A percentile compares a stretch with the other conserved stretches of the same genome.
phyloP scores from a whole-genome alignment of 1,284 basidiomycete genomes.

The Ganoderma resinaceum region DNA sequence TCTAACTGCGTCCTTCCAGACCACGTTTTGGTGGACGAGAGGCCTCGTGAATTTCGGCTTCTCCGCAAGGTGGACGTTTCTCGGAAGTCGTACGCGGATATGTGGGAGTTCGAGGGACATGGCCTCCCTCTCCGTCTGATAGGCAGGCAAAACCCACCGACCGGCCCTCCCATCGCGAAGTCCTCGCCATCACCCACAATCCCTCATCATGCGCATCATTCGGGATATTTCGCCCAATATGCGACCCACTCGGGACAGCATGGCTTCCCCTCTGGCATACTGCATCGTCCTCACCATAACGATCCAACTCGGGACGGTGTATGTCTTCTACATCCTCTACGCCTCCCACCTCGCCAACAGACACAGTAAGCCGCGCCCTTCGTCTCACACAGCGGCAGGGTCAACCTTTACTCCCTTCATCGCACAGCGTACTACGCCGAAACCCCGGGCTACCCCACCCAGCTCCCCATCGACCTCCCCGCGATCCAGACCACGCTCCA shows the following conservation, averaged over 20 bases:
- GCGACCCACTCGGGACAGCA: not conserved
- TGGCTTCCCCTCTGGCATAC: not conserved
- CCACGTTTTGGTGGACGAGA: not conserved
- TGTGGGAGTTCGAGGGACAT: not conserved
- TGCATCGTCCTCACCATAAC: not conserved
- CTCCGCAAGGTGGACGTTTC: not conserved
- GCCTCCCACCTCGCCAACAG: not conserved
- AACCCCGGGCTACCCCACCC: conserved; percentile 28
- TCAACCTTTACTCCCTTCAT: not conserved
- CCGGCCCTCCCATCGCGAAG: not conserved
- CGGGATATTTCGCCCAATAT: not conserved
- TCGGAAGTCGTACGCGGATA: not conserved
- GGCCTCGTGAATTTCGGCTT: not conserved
- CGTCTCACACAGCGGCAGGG: not conserved
- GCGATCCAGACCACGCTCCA: conserved; percentile 23
- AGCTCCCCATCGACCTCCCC: conserved; percentile 31
- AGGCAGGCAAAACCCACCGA: not conserved
- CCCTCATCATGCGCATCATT: not conserved
- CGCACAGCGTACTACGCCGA: not conserved
- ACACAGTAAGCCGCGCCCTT: not conserved
- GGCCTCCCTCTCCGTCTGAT: not conserved
- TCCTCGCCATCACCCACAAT: not conserved
- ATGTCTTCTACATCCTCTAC: not conserved
- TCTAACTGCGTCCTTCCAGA: not conserved
- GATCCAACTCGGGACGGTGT: not conserved